Evolutionary conservation across 768 basidiomycete genomes (phyloP), one percentile per base, ranked within the genome.

Genomic region (Boletus subcaerulescens): DNA sequence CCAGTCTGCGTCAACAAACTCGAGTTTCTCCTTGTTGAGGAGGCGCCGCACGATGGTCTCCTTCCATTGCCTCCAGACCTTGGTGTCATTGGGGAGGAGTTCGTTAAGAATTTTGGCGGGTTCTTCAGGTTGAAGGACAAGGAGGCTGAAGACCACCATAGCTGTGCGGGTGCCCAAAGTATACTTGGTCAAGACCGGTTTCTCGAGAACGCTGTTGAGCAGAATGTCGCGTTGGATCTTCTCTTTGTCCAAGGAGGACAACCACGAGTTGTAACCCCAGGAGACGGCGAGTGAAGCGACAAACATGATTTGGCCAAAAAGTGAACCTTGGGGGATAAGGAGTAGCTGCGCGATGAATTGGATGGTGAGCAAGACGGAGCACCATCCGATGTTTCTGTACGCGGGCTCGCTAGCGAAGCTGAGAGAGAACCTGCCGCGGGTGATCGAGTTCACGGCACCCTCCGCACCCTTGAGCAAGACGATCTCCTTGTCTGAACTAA

Each of bases 241-340:
- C 14, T 67, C 70, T 50, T 58, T 70, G 45, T 80, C 74, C 72
- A 78, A 60, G 9, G 69, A 71, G 3, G 73, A 68, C 2, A 75
- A 48, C 61, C 65, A 73, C 11, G 65, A 66, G 42, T 73, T 74
- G 47, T 75, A 74, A 4, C 57, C 20, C 71, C 71, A 74, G 14
- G 74, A 74, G 32, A 72, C 65, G 14, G 52, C 66, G 8, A 74
- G 69, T 0, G 72, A 67, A 12, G 50, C 0, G 38, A 74, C 60
- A 45, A 74, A 75, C 64, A 74, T 61, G 53, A 71, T 60, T 54
- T 74, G 73, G 13, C 73, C 73, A 29, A 73, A 72, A 8, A 72
- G 51, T 0, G 60, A 48, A 5, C 60, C 62, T 53, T 73, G 72
- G 0, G 73, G 73, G 26, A 72, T 50, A 22, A 74, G 70, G 44